Evolutionary conservation across 352 stramenopile species (phyloP).

Genomic region (Phytophthora pluvialis): DNA sequence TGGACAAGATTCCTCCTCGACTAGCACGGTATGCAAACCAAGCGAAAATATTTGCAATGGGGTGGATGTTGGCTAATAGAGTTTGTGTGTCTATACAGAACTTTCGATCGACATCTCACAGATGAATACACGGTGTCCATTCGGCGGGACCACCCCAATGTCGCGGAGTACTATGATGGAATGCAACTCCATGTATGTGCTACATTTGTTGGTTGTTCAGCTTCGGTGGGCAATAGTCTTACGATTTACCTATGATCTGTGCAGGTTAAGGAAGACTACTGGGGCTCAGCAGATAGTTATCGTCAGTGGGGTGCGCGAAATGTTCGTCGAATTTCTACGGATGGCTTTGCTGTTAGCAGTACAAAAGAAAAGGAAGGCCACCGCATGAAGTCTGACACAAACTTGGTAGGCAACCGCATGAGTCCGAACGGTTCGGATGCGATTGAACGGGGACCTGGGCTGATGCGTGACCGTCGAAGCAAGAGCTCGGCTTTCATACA

Average conservation of each 20-base stretch:
- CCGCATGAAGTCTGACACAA: conserved; percentile 51
- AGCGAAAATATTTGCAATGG: not conserved
- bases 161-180: conserved; percentile 70
- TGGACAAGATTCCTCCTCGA: conserved; percentile 60
- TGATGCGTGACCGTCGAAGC: conserved; percentile 57
- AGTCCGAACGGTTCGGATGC: conserved; percentile 14
- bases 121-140: conserved; percentile 64
- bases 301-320: conserved; percentile 63
- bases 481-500: conserved; percentile 76
- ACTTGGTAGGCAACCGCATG: conserved; percentile 15
- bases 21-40: conserved; percentile 46
- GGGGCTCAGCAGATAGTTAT: conserved; percentile 66
- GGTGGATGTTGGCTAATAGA: conserved; percentile 1
- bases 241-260: not conserved
- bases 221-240: not conserved
- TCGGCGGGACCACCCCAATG: conserved; percentile 62
- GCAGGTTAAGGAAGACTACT: conserved; percentile 61
- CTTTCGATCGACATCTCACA: conserved; percentile 71
- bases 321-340: conserved; percentile 49
- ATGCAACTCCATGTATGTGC: conserved; percentile 34
- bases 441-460: conserved; percentile 26
- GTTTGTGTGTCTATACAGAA: conserved; percentile 40
- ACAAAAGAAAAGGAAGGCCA: conserved; percentile 46
- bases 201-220: conserved; percentile 5
- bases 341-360: conserved; percentile 29